Evolutionary conservation across 441 rosid genomes (phyloP).

Genomic region (Brassica balearica): DNA sequence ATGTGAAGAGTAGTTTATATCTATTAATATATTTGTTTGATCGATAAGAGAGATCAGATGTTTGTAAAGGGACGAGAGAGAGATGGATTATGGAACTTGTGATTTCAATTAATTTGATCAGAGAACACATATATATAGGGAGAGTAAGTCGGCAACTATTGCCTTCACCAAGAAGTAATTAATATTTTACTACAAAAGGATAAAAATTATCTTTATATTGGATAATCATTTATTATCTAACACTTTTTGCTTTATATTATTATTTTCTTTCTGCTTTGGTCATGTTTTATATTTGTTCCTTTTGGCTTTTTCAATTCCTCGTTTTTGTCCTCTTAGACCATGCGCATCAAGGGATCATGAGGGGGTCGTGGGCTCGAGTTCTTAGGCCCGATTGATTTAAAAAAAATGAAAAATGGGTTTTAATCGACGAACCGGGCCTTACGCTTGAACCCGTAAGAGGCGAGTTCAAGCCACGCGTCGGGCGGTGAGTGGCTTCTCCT

Average conservation of each 20-base stretch:
- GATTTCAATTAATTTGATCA: too few relatives aligned
- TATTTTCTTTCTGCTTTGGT: constrained; percentile 13
- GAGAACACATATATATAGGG: too few relatives aligned
- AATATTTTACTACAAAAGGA: too few relatives aligned
- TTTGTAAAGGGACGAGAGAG: too few relatives aligned
- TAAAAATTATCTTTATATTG: too few relatives aligned
- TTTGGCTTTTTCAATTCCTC: constrained; percentile 26
- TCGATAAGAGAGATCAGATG: too few relatives aligned
- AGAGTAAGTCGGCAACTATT: too few relatives aligned
- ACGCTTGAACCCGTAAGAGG: not conserved
- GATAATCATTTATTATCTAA: too few relatives aligned
- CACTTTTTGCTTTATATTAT: constrained; percentile 29
- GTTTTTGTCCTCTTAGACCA: constrained; percentile 27
- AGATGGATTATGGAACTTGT: too few relatives aligned
- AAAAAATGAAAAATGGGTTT: not conserved
- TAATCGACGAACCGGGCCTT: not conserved
- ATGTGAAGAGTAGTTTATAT: too few relatives aligned
- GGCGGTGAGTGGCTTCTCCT: not conserved
- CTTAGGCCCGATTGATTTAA: not conserved
- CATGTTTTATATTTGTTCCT: constrained; percentile 30
- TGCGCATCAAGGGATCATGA: not conserved
- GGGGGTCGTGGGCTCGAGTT: not conserved
- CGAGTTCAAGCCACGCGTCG: not conserved
- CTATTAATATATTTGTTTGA: too few relatives aligned
- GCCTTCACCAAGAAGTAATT: too few relatives aligned